A percentile compares a stretch with the other conserved stretches of the same genome.
Conservation (phyloP, 2,329 filamentous ascomycete genomes). For the Pezicula carpinea region DNA sequence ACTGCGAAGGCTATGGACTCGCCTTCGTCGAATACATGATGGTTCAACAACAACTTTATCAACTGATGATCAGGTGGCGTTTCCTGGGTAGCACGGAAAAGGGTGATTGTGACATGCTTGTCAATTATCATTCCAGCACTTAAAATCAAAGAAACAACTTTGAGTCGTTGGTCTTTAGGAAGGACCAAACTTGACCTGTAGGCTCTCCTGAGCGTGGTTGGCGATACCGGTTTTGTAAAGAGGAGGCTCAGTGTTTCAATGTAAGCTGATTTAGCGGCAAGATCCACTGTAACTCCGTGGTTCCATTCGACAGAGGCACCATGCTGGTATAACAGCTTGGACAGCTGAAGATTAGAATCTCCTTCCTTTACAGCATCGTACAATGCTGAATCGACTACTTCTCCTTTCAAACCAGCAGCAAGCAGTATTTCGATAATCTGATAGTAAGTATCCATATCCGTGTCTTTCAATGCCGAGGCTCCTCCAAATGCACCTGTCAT, state of each 20-base stretch:
- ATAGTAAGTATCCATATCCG: constrained; percentile 3
- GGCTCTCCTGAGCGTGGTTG: constrained; percentile 7
- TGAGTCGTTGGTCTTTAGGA: constrained; percentile 5
- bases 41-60: constrained; percentile 42
- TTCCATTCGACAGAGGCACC: constrained; percentile 12
- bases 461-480: constrained; percentile 7
- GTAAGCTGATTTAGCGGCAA: constrained; percentile 7
- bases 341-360: constrained; percentile 7
- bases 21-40: constrained; percentile 47
- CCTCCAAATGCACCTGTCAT: constrained; percentile 9
- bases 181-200: constrained; percentile 6
- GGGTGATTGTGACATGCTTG: constrained; percentile 6
- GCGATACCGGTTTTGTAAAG: constrained; percentile 1
- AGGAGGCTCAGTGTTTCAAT: constrained; percentile 9
- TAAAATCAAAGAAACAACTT: constrained; percentile 8
- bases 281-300: constrained; percentile 14
- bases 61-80: constrained; percentile 21
- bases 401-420: constrained; percentile 14
- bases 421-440: constrained; percentile 11
- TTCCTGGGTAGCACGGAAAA: constrained; percentile 8
- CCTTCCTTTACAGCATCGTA: constrained; percentile 11
- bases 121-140: constrained; percentile 14
- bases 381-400: constrained; percentile 13
- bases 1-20: constrained; percentile 37
- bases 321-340: constrained; percentile 6